Percentiles rank a stretch among this genome's conserved stretches.
These are phyloP conservation scores for Pleurotus tuber-regium DNA, from an alignment of 768 basidiomycete species.

Conservation along the genomic window DNA sequence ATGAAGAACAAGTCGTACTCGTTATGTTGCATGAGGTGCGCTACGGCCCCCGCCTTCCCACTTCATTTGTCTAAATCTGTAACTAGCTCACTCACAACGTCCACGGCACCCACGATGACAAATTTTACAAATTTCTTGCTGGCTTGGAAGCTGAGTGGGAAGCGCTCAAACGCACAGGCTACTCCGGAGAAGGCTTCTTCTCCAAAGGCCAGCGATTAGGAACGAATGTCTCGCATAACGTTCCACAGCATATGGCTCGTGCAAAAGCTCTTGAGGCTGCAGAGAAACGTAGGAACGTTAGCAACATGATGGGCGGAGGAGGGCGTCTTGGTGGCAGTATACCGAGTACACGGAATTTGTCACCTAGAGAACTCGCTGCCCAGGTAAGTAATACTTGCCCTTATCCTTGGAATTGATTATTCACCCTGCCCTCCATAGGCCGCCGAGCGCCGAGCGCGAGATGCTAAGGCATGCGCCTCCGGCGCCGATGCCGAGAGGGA, in stretches of 20 bases:
- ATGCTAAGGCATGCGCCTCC: constrained; percentile 74
- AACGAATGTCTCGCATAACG: constrained; percentile 60
- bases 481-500: constrained; percentile 55
- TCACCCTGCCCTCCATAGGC: constrained; percentile 50
- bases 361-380: constrained; percentile 71
- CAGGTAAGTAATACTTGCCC: constrained; percentile 39
- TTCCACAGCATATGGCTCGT: constrained; percentile 63
- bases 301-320: constrained; percentile 44
- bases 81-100: constrained; percentile 82
- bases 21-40: constrained; percentile 91
- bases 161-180: constrained; percentile 73
- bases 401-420: constrained; percentile 3
- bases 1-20: constrained; percentile 71
- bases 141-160: constrained; percentile 85
- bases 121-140: constrained; percentile 71
- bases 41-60: background rate
- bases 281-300: constrained; percentile 59
- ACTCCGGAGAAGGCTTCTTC: constrained; percentile 90
- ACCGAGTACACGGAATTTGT: constrained; percentile 37
- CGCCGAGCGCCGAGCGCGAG: constrained; percentile 73
- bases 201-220: constrained; percentile 72
- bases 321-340: constrained; percentile 62
- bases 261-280: constrained; percentile 75
- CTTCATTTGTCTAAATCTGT: background rate
- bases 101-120: constrained; percentile 87